Evolutionary conservation across 2,329 filamentous ascomycete genomes (phyloP).

Genomic region (Colletotrichum lindemuthianum): DNA sequence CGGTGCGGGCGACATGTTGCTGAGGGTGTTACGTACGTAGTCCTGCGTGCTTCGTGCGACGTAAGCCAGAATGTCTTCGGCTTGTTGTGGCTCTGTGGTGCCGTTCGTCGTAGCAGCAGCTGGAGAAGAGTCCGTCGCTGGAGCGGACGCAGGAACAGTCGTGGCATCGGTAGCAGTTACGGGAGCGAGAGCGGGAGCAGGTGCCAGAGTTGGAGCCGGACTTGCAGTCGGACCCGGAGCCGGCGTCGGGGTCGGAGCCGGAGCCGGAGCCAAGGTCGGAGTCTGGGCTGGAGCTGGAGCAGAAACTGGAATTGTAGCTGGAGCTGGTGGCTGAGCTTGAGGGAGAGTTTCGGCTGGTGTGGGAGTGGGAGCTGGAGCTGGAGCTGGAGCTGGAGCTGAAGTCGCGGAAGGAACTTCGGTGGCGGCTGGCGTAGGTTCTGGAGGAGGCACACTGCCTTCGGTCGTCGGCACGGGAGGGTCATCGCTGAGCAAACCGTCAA

Average conservation of each 20-base stretch:
- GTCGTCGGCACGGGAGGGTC: slow-evolving; percentile 33
- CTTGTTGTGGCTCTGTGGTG: slow-evolving; percentile 43
- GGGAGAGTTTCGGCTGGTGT: neutral
- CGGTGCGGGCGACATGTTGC: slow-evolving; percentile 53
- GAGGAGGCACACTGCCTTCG: slow-evolving; percentile 28
- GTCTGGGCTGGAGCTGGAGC: slow-evolving; percentile 18
- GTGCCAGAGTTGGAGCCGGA: neutral
- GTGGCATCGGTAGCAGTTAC: slow-evolving; percentile 15
- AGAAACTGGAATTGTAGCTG: slow-evolving; percentile 13
- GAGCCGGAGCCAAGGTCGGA: slow-evolving; percentile 30
- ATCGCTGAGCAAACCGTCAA: slow-evolving; percentile 33
- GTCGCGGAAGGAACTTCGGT: slow-evolving; percentile 15
- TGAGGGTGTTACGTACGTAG: slow-evolving; percentile 55
- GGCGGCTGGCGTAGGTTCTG: slow-evolving; percentile 19
- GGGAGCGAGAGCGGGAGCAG: slow-evolving; percentile 2
- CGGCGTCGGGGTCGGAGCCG: neutral
- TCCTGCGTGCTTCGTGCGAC: slow-evolving; percentile 57
- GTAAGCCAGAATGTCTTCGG: slow-evolving; percentile 54
- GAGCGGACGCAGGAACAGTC: slow-evolving; percentile 29
- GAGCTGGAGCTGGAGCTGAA: neutral
- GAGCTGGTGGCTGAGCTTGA: neutral
- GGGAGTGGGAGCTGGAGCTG: neutral
- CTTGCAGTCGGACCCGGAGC: neutral
- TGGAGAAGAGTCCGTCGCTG: slow-evolving; percentile 36
- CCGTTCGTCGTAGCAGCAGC: slow-evolving; percentile 41